Percentiles rank a stretch among this genome's conserved stretches.
Evolutionary conservation across 139 green algal genomes (phyloP).

Genomic region (Chlamydomonas sphaeroides): DNA sequence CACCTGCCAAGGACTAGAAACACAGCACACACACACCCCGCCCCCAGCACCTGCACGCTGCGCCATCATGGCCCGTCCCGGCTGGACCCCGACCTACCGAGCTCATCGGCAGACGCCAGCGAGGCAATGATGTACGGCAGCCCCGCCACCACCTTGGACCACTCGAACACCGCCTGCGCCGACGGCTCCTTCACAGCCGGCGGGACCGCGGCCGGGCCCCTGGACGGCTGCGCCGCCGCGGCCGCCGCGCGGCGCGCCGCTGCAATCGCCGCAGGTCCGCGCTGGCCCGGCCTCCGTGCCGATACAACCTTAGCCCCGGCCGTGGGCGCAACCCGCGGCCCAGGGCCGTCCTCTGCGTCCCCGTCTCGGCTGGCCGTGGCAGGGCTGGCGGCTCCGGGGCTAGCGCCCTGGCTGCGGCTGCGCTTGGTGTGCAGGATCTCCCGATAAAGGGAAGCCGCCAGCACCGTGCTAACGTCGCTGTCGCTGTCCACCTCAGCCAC

Average conservation of each 20-base stretch:
- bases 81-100: too few relatives aligned
- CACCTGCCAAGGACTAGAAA: too few relatives aligned
- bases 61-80: too few relatives aligned
- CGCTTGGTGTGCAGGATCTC: conserved; percentile 8
- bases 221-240: neutral
- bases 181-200: neutral
- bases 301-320: too few relatives aligned
- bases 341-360: neutral
- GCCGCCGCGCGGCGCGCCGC: neutral
- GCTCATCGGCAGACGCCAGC: too few relatives aligned
- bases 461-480: neutral
- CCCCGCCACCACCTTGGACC: conserved; percentile 24
- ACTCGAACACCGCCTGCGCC: conserved; percentile 13
- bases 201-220: neutral
- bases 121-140: neutral
- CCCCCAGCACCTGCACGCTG: too few relatives aligned
- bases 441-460: conserved; percentile 29
- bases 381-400: neutral
- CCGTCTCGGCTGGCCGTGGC: neutral
- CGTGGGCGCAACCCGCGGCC: too few relatives aligned
- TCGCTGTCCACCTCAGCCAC: neutral
- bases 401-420: neutral
- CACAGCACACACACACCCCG: too few relatives aligned
- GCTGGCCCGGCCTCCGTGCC: too few relatives aligned
- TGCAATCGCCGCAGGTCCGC: neutral